Percentiles rank a stretch among this genome's conserved stretches.
Conservation (phyloP, 1,284 basidiomycete species). For the Trichosporon faecale region DNA sequence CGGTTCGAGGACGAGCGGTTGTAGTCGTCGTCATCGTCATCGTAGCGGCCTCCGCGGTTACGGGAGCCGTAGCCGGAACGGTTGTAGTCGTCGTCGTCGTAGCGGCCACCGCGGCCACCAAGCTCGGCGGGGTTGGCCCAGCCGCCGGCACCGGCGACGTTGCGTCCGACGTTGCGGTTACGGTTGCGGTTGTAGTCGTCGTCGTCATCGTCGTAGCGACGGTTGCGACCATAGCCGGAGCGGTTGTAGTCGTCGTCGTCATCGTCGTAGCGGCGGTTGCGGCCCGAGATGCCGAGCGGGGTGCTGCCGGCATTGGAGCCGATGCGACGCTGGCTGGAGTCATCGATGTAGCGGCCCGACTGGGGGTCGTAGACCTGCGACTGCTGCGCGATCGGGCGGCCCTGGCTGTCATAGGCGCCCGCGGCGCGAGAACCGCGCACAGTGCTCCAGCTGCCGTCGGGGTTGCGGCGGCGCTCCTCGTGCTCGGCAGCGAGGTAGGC, state of each 20-base stretch:
- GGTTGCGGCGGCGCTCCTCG: neutral
- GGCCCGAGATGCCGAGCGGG: neutral
- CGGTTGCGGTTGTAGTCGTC: neutral
- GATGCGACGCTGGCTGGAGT: slow-evolving; percentile 3
- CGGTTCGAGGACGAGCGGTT: slow-evolving; percentile 1
- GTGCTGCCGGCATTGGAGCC: neutral
- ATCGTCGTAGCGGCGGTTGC: neutral
- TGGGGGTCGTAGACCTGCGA: neutral
- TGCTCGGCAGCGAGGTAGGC: neutral
- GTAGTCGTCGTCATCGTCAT: neutral
- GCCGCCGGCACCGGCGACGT: neutral
- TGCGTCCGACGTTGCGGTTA: neutral
- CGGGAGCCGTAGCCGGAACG: neutral
- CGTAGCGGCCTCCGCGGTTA: neutral
- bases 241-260: neutral
- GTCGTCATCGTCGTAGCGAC: neutral
- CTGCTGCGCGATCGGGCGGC: slow-evolving; percentile 3
- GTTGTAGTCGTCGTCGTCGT: slow-evolving; percentile 1
- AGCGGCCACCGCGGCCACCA: neutral
- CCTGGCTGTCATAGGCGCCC: neutral
- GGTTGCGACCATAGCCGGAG: neutral
- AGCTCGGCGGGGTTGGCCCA: neutral
- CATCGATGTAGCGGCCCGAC: slow-evolving; percentile 2
- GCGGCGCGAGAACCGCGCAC: neutral
- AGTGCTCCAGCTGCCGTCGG: neutral